Evolutionary conservation across 805 yeast genomes (phyloP).

Genomic region (Candida alai): DNA sequence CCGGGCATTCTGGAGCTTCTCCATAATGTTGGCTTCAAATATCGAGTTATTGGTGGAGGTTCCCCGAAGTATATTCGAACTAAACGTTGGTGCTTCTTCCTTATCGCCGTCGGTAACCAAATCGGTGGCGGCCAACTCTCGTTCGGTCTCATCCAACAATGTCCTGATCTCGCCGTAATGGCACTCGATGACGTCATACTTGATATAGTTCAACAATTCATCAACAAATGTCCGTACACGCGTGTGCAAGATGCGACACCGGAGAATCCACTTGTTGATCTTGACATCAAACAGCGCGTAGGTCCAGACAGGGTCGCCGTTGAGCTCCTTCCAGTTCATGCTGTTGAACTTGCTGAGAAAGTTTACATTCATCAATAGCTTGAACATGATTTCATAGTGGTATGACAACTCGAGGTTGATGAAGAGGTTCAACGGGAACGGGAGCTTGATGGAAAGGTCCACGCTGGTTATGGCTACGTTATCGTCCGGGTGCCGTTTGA

Average conservation of each 20-base stretch:
- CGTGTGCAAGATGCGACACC: constrained; percentile 52
- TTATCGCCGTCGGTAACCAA: constrained; percentile 5
- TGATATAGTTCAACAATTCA: constrained; percentile 52
- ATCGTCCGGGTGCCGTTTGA: not conserved
- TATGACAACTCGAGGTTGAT: constrained; percentile 65
- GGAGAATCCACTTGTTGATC: constrained; percentile 50
- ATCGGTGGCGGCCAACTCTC: constrained; percentile 3
- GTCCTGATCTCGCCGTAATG: constrained; percentile 45
- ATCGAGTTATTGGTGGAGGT: constrained; percentile 15
- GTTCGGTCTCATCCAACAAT: constrained; percentile 6
- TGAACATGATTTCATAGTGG: constrained; percentile 76
- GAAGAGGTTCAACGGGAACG: constrained; percentile 83
- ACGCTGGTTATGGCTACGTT: constrained; percentile 43
- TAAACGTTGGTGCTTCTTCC: constrained; percentile 1
- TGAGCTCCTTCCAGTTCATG: constrained; percentile 69
- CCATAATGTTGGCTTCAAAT: constrained; percentile 15
- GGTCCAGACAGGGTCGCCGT: constrained; percentile 64
- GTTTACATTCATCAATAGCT: constrained; percentile 64
- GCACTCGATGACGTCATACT: constrained; percentile 55
- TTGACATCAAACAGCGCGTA: constrained; percentile 39
- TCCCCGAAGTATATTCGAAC: constrained; percentile 7
- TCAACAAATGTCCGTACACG: constrained; percentile 56
- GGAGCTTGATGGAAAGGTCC: constrained; percentile 58
- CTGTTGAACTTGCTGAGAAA: constrained; percentile 58
- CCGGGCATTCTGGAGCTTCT: not conserved